Base-by-base conservation (phyloP, 176 grass and related monocot species). In the Avena atlantica region DNA sequence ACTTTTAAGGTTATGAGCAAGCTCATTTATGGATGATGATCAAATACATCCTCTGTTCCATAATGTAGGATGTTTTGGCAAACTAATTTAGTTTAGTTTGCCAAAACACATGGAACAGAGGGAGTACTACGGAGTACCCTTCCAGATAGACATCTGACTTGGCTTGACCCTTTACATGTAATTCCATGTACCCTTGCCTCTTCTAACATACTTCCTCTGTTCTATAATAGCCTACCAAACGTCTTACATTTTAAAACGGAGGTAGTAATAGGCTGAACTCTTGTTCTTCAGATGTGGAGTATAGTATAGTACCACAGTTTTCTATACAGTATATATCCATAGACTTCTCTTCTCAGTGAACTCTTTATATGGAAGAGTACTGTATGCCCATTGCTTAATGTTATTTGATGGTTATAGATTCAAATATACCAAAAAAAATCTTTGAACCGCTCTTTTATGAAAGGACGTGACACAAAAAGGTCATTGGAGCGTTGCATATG, bases 1-100 rank as follows among this genome's bases (percentile, higher is more conserved):
- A 83, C 73, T 89, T 20, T 20, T 85, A 42, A 89, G 20, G 36
- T 40, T 79, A 79, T 70, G 78, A 47, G 8, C 11, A 63, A 27
- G 55, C 27, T 55, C 58, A 64, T 78, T 19, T 56, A 44, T 71
- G 25, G 53, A 19, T 74, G 49, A 36, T 45, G 37, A 37, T 40
- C 29, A 29, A 44, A 68, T 67, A 55, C 72, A 40, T 81, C 40
- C 40, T 42, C 6, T 7, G 40, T 42, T 42, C 6, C 5, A 6
- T 7, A 42, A 42, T 42, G 6, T 42, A 42, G 6, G 40, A 42
- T 6, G 40, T 42, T 42, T 42, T 42, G 40, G 40, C 6, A 6
- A 42, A 42, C 40, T 42, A 42, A 42, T 8, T 8, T 42, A 7
- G 37, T 40, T 40, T 40, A 7, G 40, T 42, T 42, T 42, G 40